Conservation (phyloP, 768 basidiomycete genomes). For the Suillus subalutaceus region DNA sequence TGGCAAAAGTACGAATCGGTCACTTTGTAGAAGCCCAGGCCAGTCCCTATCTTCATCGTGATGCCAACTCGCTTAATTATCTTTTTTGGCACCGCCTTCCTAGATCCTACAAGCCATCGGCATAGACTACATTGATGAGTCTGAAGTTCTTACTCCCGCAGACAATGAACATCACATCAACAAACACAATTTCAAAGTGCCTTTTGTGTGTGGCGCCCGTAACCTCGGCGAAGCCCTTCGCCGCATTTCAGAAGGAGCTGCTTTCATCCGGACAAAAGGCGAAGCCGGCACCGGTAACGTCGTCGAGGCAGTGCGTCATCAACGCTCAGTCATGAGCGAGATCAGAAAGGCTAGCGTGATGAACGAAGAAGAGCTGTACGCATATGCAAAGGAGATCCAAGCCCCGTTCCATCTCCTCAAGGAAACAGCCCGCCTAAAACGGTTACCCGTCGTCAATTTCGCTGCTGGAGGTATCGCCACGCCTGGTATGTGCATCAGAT, state of each 20-base stretch:
- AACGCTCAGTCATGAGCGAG: conserved; percentile 79
- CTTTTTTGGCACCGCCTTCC: not conserved
- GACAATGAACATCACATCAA: conserved; percentile 97
- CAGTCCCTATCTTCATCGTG: conserved; percentile 14
- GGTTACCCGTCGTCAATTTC: conserved; percentile 95
- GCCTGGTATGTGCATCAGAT: conserved; percentile 56
- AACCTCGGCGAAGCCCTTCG: conserved; percentile 96
- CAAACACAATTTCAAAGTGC: conserved; percentile 93
- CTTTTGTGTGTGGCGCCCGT: conserved; percentile 95
- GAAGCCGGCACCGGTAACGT: conserved; percentile 90
- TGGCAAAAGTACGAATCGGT: conserved; percentile 95
- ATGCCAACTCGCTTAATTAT: not conserved
- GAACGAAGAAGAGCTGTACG: conserved; percentile 94
- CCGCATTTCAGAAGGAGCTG: conserved; percentile 95
- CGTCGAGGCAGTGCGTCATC: conserved; percentile 93
- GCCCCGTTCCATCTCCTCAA: conserved; percentile 96
- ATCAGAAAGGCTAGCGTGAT: conserved; percentile 86
- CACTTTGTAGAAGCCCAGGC: conserved; percentile 98
- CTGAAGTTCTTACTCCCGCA: conserved; percentile 92
- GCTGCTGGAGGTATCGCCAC: conserved; percentile 94
- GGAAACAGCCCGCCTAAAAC: conserved; percentile 92
- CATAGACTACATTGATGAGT: conserved; percentile 96
- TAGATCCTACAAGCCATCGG: conserved; percentile 94
- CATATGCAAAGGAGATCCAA: conserved; percentile 88
- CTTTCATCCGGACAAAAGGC: conserved; percentile 98